Percentiles rank a stretch among this genome's conserved stretches.
Evolutionary conservation across 202 grass and related monocot genomes (phyloP).

Genomic region (Saccharum hybrid): DNA sequence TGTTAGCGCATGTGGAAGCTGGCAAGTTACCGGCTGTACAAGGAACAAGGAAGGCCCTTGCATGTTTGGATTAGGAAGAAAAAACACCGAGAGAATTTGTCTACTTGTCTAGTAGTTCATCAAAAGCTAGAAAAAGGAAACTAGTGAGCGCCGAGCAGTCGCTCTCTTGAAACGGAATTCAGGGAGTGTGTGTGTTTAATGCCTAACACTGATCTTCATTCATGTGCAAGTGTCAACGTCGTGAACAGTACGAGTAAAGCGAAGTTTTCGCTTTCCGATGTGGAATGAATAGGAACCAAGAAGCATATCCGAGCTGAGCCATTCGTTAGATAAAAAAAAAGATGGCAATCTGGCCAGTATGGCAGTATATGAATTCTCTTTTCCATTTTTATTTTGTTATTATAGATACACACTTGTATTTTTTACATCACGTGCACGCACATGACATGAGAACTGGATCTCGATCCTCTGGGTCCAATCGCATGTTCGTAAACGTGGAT

Average conservation of each 20-base stretch:
- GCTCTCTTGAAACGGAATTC: background rate
- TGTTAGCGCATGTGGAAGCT: background rate
- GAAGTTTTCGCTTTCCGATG: constrained; percentile 21
- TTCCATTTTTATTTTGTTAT: too few species aligned
- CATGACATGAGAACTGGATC: too few species aligned
- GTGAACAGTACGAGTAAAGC: background rate
- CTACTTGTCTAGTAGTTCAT: too few species aligned
- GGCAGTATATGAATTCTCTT: constrained; percentile 8
- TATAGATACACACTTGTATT: too few species aligned
- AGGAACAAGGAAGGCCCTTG: background rate
- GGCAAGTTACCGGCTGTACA: background rate
- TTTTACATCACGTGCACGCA: too few species aligned
- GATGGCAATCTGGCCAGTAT: background rate
- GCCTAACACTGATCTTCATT: background rate
- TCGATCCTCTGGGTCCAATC: too few species aligned
- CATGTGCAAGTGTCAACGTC: constrained; percentile 26
- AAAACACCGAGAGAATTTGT: too few species aligned
- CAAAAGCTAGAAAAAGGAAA: background rate
- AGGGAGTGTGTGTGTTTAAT: background rate
- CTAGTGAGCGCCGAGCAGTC: background rate
- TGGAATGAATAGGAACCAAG: constrained; percentile 20
- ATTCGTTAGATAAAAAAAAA: background rate
- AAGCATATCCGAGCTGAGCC: constrained; percentile 20
- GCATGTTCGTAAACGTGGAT: too few species aligned
- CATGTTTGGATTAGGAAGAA: background rate